Base-by-base conservation (phyloP, 345 rosid species). In the Eucalyptus guilfoylei region DNA sequence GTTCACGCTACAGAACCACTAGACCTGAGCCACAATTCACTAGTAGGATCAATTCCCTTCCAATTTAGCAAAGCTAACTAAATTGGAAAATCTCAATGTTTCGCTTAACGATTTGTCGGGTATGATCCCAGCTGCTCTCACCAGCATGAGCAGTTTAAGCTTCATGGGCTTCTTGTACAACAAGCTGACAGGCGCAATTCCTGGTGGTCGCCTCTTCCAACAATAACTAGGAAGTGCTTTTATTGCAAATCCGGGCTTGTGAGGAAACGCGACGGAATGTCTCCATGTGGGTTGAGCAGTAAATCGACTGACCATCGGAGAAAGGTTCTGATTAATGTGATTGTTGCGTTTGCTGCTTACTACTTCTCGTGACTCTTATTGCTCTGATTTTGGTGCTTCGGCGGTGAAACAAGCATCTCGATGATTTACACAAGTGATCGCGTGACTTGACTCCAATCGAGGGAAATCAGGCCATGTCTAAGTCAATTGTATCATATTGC, bases 11-110 rank as follows among this genome's bases (percentile, higher is more conserved):
- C 92, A 89, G 91, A 89, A 86, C 89, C 67, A 89, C 62, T 96
- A 87, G 96, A 95, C 87, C 94, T 96, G 54, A 94, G 98, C 90
- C 92, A 95, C 92, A 96, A 96, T 92, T 92, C 90, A 28, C 92
- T 95, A 86, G 94, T 94, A 10, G 96, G 95, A 80, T 40, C 83
- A 47, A 95, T 95, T 86, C n/a, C 96, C 96, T 34, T 89, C 50
- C 69, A 92, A 88, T 40, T 88, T 96, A 42, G 91, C 90, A 62
- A 92, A 89, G 91, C 95, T 96, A 52, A 67, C 45, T 32, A 37
- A 49, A 5, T 83, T 95, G 91, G 95, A 94, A 92, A 94, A 37
- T 89, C 94, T 95, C 80, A 94, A 95, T 60, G 87, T 96, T 87
- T 96, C 95, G 8, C 94, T 86, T 89, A 96, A 96, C 90, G 55